These are phyloP conservation scores for Hortiboletus rubellus DNA, from an alignment of 1,284 basidiomycete species.

Conservation along the genomic window DNA sequence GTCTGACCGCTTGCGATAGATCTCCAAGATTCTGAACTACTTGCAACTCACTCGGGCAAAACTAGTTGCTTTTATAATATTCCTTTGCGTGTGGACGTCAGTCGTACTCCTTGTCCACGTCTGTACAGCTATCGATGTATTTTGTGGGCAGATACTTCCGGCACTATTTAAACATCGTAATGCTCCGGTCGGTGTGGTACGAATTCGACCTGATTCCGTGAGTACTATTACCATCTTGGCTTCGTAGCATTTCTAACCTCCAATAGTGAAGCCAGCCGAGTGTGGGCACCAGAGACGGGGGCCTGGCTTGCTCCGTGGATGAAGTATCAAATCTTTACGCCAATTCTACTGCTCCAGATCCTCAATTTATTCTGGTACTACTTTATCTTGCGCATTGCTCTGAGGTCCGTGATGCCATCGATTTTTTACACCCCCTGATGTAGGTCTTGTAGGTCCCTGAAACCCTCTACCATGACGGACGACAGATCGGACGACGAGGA, in stretches of 20 bases:
- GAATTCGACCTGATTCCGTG: conserved; percentile 83
- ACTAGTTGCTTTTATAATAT: conserved; percentile 62
- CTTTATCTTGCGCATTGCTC: conserved; percentile 71
- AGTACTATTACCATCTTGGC: conserved; percentile 35
- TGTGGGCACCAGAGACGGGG: conserved; percentile 65
- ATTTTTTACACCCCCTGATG: not conserved
- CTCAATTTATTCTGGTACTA: conserved; percentile 93
- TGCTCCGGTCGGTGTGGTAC: conserved; percentile 85
- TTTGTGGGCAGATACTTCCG: conserved; percentile 79
- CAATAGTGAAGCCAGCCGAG: conserved; percentile 53
- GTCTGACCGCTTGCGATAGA: conserved; percentile 41
- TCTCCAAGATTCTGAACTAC: conserved; percentile 88
- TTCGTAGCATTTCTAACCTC: not conserved
- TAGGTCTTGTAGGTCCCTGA: conserved; percentile 13
- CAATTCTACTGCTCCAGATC: conserved; percentile 73
- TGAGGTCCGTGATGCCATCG: conserved; percentile 36
- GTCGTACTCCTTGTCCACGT: conserved; percentile 32
- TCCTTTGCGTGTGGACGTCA: conserved; percentile 82
- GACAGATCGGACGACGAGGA: conserved; percentile 73
- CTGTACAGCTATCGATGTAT: not conserved
- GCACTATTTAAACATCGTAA: conserved; percentile 87
- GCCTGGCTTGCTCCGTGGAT: conserved; percentile 80
- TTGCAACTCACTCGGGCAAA: conserved; percentile 69
- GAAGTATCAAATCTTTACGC: conserved; percentile 77
- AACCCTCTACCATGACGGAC: conserved; percentile 35